A percentile compares a stretch with the other conserved stretches of the same genome.
phyloP scores from a whole-genome alignment of 257 asterid species.

The Plantago ovata region DNA sequence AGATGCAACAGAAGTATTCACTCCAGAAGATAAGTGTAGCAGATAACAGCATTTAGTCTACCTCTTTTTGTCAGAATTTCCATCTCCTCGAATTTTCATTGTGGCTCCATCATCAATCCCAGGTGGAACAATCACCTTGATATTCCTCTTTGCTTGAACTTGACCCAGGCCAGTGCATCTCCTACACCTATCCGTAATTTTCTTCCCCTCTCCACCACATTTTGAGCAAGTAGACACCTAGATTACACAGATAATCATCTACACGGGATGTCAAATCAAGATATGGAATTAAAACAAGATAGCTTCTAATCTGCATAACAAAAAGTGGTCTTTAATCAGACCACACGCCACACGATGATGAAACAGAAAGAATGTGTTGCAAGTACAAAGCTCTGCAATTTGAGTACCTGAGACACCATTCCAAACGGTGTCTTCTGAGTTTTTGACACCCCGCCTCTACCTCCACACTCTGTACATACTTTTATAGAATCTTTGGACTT shows the following conservation, averaged over 20 bases:
- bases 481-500: conserved; percentile 63
- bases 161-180: conserved; percentile 73
- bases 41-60: conserved; percentile 21
- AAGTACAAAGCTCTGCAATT: conserved; percentile 1
- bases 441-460: conserved; percentile 70
- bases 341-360: too few species aligned
- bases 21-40: conserved; percentile 11
- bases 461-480: conserved; percentile 66
- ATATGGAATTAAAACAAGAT: conserved; percentile 14
- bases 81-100: conserved; percentile 85
- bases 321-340: conserved; percentile 3
- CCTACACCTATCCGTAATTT: conserved; percentile 69
- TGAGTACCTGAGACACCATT: conserved; percentile 78
- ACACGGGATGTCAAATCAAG: conserved; percentile 39
- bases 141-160: conserved; percentile 54
- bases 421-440: conserved; percentile 91
- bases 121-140: conserved; percentile 76
- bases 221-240: conserved; percentile 86
- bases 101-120: conserved; percentile 77
- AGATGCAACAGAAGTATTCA: conserved; percentile 15
- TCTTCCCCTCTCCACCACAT: conserved; percentile 84
- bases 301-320: conserved; percentile 7
- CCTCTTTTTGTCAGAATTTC: conserved; percentile 79
- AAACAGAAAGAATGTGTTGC: not conserved
- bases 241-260: conserved; percentile 48